Evolutionary conservation across 2,329 filamentous ascomycete species (phyloP).

Genomic region (Colletotrichum lentis): DNA sequence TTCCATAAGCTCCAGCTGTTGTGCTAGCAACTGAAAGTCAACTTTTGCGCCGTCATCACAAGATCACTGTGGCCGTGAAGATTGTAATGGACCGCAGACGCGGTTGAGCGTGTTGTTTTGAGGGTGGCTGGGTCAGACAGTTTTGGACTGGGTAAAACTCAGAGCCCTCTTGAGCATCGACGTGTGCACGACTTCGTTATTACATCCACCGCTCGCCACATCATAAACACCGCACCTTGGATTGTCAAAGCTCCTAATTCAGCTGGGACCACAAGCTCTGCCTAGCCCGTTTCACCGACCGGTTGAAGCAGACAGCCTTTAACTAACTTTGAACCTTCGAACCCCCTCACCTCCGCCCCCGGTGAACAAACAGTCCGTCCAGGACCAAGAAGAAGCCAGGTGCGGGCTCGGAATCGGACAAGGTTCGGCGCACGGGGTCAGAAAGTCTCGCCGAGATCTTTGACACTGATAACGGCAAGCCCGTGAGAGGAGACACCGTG

Average conservation of each 20-base stretch:
- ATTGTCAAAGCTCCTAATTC: too few relatives aligned
- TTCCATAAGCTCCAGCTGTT: too few relatives aligned
- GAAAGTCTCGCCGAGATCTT: conserved; percentile 1
- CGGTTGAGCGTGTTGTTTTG: too few relatives aligned
- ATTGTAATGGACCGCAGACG: too few relatives aligned
- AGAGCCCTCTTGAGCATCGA: too few relatives aligned
- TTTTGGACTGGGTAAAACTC: too few relatives aligned
- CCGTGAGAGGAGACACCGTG: conserved; percentile 1
- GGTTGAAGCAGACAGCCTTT: conserved; percentile 13
- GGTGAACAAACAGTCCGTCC: not conserved
- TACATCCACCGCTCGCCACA: too few relatives aligned
- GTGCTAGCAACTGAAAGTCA: too few relatives aligned
- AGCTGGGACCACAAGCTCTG: conserved; percentile 21
- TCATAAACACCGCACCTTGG: too few relatives aligned
- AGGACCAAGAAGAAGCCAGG: not conserved
- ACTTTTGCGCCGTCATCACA: too few relatives aligned
- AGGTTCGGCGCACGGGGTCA: conserved; percentile 12
- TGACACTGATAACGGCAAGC: conserved; percentile 13
- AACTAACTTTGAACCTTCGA: conserved; percentile 1
- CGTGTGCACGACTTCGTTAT: too few relatives aligned
- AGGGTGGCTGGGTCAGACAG: too few relatives aligned
- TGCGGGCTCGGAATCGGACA: not conserved
- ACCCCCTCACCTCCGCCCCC: not conserved
- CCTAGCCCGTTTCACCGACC: conserved; percentile 15
- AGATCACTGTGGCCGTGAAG: fast-evolving